Base-by-base conservation (phyloP, 2,329 filamentous ascomycete species). In the Ophiocordyceps australis region DNA sequence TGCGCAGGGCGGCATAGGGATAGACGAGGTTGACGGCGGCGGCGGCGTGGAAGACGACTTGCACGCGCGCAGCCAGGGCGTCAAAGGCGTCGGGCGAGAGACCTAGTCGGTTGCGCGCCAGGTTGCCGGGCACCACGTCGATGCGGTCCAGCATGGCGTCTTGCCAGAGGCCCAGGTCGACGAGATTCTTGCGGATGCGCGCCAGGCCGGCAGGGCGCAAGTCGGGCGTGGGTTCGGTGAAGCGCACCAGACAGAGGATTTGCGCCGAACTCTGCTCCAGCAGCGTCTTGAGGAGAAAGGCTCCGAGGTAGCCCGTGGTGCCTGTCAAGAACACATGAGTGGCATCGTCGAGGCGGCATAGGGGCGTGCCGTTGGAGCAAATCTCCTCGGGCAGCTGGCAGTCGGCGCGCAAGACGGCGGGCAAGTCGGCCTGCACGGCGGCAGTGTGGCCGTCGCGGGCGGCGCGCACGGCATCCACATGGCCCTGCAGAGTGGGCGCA, bases 21-120 rank as follows among this genome's bases (percentile, higher is more conserved):
- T 86, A 85, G 0, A 86, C 76, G 25, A 86, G 55, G 42, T 82
- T 82, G 40, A 86, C 79, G 1, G 73, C 78, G 5, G 79, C 79
- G 15, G 71, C 79, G 19, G 77, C 74, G 42, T 86, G 79, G 2
- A 85, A 59, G 29, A 86, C 74, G 19, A 82, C 77, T 32, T 85
- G 60, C 1, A 80, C 59, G 6, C 70, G 65, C 9, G 55, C 47
- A 2, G 71, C 72, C 7, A 85, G 57, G 16, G 71, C 59, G 14
- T 73, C 61, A 36, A 81, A 85, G 0, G 54, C 58, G 9, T 74
- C 65, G 0, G 65, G 61, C 0, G 70, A 59, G 13, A 85, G 61
- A 27, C 79, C 79, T 11, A 86, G 62, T 2, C 67, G 62, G 39
- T 68, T 70, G 19, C 72, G 61, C 5, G 74, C 68, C 22, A 86